These are phyloP conservation scores for Trichoderma afroharzianum DNA, from an alignment of 2,329 filamentous ascomycete genomes.

Conservation along the genomic window DNA sequence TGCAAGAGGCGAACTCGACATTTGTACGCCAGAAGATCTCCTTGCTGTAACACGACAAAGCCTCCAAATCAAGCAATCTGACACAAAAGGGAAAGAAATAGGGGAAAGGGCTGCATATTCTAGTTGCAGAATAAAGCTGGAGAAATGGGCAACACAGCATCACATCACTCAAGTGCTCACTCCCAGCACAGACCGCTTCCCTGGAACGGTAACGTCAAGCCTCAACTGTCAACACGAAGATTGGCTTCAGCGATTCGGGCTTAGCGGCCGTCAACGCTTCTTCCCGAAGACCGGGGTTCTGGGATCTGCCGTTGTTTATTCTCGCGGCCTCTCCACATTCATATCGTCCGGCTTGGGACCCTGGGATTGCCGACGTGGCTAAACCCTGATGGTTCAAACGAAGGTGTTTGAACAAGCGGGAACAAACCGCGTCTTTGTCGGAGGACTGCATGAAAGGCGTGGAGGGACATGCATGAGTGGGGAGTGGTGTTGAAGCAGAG, in stretches of 20 bases:
- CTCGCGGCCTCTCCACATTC: not conserved
- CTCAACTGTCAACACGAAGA: not conserved
- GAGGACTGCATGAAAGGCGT: not conserved
- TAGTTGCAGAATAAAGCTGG: not conserved
- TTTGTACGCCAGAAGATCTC: not conserved
- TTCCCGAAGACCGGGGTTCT: not conserved
- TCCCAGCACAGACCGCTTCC: not conserved
- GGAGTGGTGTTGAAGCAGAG: not conserved
- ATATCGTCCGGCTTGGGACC: not conserved
- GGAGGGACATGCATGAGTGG: not conserved
- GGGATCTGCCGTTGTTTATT: not conserved
- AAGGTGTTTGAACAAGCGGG: slow-evolving; percentile 2
- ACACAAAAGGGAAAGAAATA: not conserved
- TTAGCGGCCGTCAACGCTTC: not conserved
- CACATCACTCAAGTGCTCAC: not conserved
- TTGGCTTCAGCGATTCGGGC: not conserved
- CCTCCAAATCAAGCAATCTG: not conserved
- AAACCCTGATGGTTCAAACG: not conserved
- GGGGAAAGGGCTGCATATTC: not conserved
- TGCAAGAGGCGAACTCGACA: not conserved
- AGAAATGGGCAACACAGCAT: not conserved
- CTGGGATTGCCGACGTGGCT: not conserved
- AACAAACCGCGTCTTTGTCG: not conserved
- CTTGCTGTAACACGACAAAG: not conserved
- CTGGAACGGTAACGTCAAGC: not conserved